phyloP scores from a whole-genome alignment of 2,329 filamentous ascomycete species.

The Sphaceloma murrayae region DNA sequence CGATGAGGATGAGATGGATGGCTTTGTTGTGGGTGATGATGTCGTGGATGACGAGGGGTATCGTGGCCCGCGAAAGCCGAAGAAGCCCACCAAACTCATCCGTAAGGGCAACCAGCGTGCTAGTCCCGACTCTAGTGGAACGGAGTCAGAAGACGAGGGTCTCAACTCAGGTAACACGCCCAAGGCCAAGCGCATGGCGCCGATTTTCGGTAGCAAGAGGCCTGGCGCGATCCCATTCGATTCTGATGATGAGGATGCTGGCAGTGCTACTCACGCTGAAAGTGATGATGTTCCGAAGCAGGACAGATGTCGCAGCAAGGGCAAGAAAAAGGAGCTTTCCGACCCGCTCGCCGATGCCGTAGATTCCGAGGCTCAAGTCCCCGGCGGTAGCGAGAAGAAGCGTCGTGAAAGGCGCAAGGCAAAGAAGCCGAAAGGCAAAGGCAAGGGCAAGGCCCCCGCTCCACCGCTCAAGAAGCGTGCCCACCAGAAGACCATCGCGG shows the following conservation, averaged over 20 bases:
- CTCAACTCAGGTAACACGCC: not conserved
- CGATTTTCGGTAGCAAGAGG: constrained; percentile 1
- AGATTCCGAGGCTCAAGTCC: not conserved
- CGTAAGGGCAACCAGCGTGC: not conserved
- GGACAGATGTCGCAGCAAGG: too few relatives aligned
- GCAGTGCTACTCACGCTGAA: not conserved
- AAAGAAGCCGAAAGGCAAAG: constrained; percentile 34
- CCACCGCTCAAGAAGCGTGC: constrained; percentile 30
- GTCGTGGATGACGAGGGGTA: constrained; percentile 27
- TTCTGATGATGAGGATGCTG: constrained; percentile 3
- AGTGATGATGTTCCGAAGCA: too few relatives aligned
- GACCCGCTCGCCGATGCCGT: constrained; percentile 4
- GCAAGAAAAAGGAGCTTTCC: not conserved
- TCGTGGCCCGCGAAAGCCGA: constrained; percentile 20
- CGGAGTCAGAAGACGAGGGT: constrained; percentile 5
- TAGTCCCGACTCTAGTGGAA: not conserved
- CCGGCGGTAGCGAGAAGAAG: constrained; percentile 14
- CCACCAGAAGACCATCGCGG: constrained; percentile 44
- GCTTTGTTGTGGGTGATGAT: constrained; percentile 47
- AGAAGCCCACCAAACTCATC: constrained; percentile 14
- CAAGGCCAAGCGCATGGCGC: not conserved
- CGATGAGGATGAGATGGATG: constrained; percentile 36
- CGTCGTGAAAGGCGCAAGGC: constrained; percentile 20
- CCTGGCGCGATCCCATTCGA: constrained; percentile 7
- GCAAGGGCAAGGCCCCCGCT: constrained; percentile 35